Percentiles rank a stretch among this genome's conserved stretches.
phyloP scores from a whole-genome alignment of 441 rosid species.

The Eruca vesicaria region DNA sequence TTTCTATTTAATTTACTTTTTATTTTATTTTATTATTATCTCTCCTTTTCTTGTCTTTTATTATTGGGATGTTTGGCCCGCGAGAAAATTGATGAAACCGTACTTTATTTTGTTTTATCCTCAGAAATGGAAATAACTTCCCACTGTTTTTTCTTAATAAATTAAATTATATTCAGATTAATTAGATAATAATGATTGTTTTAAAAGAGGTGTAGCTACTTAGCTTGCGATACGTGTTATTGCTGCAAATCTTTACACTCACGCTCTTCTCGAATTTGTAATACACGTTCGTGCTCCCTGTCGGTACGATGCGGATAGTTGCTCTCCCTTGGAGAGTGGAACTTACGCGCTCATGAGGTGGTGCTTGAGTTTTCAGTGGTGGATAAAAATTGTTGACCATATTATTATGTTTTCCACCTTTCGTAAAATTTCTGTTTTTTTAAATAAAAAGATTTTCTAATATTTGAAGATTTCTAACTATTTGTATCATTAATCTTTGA shows the following conservation, averaged over 20 bases:
- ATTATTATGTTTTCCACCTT: conserved; percentile 29
- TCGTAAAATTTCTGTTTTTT: background rate
- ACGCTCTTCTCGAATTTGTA: background rate
- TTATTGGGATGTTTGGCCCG: conserved; percentile 40
- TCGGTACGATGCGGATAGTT: background rate
- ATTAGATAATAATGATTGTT: background rate
- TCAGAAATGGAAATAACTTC: conserved; percentile 12
- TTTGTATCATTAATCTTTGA: too few species aligned
- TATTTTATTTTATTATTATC: background rate
- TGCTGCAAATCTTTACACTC: background rate
- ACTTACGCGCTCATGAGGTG: background rate
- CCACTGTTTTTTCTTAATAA: background rate
- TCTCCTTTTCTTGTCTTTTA: conserved; percentile 19
- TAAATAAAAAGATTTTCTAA: background rate
- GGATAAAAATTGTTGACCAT: conserved; percentile 40
- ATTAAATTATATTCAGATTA: background rate
- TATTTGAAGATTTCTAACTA: too few species aligned
- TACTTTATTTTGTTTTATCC: conserved; percentile 36
- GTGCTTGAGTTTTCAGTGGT: background rate
- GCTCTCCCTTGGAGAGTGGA: background rate
- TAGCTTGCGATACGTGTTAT: conserved; percentile 12
- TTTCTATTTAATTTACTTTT: background rate
- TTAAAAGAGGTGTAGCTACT: conserved; percentile 2
- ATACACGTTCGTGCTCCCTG: conserved; percentile 9
- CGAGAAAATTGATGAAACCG: conserved; percentile 39